phyloP scores from a whole-genome alignment of 1,284 basidiomycete genomes.

The Cronartium quercuum region DNA sequence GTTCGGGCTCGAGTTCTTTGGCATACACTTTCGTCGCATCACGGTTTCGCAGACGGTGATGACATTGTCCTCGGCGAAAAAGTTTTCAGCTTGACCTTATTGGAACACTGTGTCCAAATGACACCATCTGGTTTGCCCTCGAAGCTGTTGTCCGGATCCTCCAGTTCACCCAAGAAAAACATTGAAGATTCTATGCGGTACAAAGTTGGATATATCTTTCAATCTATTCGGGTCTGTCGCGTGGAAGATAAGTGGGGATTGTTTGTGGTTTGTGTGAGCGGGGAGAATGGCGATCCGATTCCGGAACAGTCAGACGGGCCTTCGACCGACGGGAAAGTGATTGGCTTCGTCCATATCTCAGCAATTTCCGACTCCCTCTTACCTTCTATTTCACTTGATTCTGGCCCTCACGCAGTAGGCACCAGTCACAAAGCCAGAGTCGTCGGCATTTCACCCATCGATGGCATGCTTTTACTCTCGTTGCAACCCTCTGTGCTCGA shows the following conservation, averaged over 20 bases:
- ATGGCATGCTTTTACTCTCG: conserved; percentile 80
- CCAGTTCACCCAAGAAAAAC: background rate
- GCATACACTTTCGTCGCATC: conserved; percentile 58
- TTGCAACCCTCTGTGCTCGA: conserved; percentile 75
- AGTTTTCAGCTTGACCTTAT: conserved; percentile 70
- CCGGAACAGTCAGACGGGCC: conserved; percentile 49
- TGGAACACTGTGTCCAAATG: conserved; percentile 65
- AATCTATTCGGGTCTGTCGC: conserved; percentile 23
- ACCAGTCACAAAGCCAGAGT: conserved; percentile 81
- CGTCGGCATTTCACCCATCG: conserved; percentile 76
- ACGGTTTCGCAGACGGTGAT: conserved; percentile 22
- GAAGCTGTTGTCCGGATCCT: conserved; percentile 4
- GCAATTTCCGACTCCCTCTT: background rate
- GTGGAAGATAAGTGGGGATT: conserved; percentile 50
- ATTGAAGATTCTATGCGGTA: conserved; percentile 31
- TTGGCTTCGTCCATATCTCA: conserved; percentile 80
- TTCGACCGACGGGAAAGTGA: conserved; percentile 50
- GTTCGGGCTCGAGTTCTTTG: conserved; percentile 83
- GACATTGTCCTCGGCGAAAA: conserved; percentile 33
- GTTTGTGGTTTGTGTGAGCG: conserved; percentile 44
- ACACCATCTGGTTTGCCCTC: conserved; percentile 40
- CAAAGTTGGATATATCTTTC: conserved; percentile 42
- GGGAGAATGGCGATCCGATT: conserved; percentile 61
- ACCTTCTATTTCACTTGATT: conserved; percentile 59
- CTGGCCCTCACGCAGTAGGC: conserved; percentile 71